Evolutionary conservation across 2,329 filamentous ascomycete genomes (phyloP), one percentile per base, ranked within the genome.

Genomic region (Claviceps maximensis): DNA sequence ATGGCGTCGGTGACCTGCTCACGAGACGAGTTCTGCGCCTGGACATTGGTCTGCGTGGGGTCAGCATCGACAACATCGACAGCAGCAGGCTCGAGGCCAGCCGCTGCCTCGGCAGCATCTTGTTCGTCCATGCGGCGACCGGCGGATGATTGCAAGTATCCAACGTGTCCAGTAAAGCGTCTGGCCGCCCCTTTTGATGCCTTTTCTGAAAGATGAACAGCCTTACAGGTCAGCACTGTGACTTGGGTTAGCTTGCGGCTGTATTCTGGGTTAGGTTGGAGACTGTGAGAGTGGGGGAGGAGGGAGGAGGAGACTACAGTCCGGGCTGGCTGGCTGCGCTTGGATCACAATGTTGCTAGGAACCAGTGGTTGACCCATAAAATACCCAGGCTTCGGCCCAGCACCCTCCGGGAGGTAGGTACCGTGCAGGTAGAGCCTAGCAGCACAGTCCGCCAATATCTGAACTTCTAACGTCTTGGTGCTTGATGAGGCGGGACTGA

Each of bases 31-130:
- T 4, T 46, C 47, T 31, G 52, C 45, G 49, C 50, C 33, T 54
- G 54, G 55, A 55, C 53, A 54, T 53, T 55, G 57, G 56, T 46
- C 40, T 53, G 52, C 56, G 54, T 54, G 54, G 57, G 50, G 49
- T 58, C 54, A 44, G 48, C 21, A 13, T 19, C 19, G 40, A 10
- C 45, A 15, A 19, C 25, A 27, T 25, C 31, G 31, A 15, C 29
- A 17, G 46, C 52, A 29, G 42, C 47, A 53, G 53, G 47, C 46
- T 49, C 52, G 50, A 52, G 50, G 58, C 55, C 50, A 53, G 54
- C 41, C 29, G 47, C 49, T 44, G 45, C 51, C 41, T 44, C 52
- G 21, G 49, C 45, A 47, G 48, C 4, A 46, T 58, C 50, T 49
- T 55, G 47, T 47, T 49, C 56, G 45, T 58, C 57, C 57, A 59